A percentile compares a stretch with the other conserved stretches of the same genome.
Evolutionary conservation across 1,284 basidiomycete species (phyloP).

Genomic region (Papiliotrema laurentii): DNA sequence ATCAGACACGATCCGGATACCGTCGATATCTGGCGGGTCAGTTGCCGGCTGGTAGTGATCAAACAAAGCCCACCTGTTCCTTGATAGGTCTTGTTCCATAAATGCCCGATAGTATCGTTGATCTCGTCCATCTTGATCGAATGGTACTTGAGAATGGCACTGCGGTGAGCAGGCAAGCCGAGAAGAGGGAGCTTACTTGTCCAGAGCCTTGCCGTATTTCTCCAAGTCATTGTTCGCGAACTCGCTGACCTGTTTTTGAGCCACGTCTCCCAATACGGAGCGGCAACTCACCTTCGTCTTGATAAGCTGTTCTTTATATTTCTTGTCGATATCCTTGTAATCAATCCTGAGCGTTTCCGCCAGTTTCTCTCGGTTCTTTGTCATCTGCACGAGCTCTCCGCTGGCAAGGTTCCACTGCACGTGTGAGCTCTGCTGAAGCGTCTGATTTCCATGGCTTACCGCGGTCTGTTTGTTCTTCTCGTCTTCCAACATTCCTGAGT

Average conservation of each 20-base stretch:
- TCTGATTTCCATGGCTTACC: conserved; percentile 50
- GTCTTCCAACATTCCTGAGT: conserved; percentile 60
- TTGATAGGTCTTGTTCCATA: conserved; percentile 99
- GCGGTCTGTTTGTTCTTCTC: conserved; percentile 54
- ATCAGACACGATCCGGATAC: conserved; percentile 92
- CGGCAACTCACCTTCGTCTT: conserved; percentile 74
- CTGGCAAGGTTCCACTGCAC: conserved; percentile 69
- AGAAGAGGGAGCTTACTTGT: conserved; percentile 61
- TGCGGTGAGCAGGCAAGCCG: conserved; percentile 37
- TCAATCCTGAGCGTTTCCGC: conserved; percentile 71
- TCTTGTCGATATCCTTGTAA: conserved; percentile 79
- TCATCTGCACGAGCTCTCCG: conserved; percentile 75
- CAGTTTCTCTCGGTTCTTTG: conserved; percentile 62
- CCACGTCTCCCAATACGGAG: background rate
- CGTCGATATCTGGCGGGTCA: conserved; percentile 78
- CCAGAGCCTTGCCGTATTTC: conserved; percentile 93
- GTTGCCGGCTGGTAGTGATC: background rate
- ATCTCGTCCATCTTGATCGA: conserved; percentile 99
- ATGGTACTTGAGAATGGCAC: conserved; percentile 98
- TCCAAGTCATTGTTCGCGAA: conserved; percentile 93
- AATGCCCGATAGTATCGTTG: conserved; percentile 89
- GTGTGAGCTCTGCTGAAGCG: no score
- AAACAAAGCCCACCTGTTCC: conserved; percentile 68
- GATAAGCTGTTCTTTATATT: conserved; percentile 84
- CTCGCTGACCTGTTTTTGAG: conserved; percentile 67